Base-by-base conservation (phyloP, 495 filamentous ascomycete species). In the Neurospora sp. region DNA sequence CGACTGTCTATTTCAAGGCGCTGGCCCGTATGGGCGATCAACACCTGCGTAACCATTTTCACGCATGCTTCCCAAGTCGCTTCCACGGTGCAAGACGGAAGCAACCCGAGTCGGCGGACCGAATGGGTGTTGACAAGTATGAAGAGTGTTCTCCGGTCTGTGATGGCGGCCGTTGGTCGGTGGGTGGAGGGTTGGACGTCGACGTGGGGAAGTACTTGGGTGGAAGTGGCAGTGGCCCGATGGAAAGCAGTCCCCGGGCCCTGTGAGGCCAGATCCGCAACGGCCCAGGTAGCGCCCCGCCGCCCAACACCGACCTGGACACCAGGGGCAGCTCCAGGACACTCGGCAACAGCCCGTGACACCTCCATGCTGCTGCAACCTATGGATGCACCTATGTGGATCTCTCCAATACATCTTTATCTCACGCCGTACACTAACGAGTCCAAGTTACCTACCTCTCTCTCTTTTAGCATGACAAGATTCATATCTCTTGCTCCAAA, bases 21-120 rank as follows among this genome's bases (percentile, higher is more conserved):
- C 85, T 93, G 89, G 85, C 94, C 94, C 77, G 91, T 91, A 85
- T 96, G 94, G 85, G 93, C 94, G 73, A 96, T 88, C 82, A 91
- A 92, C 81, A 97, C 89, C 81, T 93, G 88, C 88, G 94, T 94
- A 75, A 83, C 83, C 84, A 86, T 86, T 75, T 78, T 79, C 71
- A 73, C 59, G 78, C 81, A 83, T 83, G 72, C 77, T 79, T 79
- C 75, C 7, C 53, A 65, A 31, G 27, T 18, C 12, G 53, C 53
- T 18, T 65, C 53, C 53, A 65, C 53, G 53, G 27, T 27, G 10
- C 27, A 59, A 59, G 53, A 65, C 27, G 31, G 53, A 65, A 59
- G 48, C 20, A 59, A 10, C 20, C 20, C 31, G 53, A 18, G 53
- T 65, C 53, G 53, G 53, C 53, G 53, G 12, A 65, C 31, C 27